Percentiles rank a stretch among this genome's conserved stretches.
Evolutionary conservation across 1,284 basidiomycete genomes (phyloP).

Genomic region (Leccinum pachyderme): DNA sequence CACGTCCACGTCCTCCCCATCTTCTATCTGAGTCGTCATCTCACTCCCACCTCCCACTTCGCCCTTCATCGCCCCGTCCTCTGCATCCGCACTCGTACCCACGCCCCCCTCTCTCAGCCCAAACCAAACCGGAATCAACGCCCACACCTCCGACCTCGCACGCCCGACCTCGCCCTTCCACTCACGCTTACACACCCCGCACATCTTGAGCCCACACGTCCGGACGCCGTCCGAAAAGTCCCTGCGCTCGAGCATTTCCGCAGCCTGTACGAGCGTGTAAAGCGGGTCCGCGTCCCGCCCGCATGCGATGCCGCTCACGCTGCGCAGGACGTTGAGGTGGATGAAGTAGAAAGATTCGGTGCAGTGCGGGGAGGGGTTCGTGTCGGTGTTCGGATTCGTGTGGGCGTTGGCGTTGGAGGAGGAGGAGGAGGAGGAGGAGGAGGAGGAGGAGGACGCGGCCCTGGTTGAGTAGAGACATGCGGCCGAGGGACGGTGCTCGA

Average conservation of each 20-base stretch:
- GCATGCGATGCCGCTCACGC: constrained; percentile 64
- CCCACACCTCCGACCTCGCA: constrained; percentile 64
- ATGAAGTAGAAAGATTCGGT: constrained; percentile 72
- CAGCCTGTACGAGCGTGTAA: constrained; percentile 62
- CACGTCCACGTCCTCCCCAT: constrained; percentile 10
- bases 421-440: neutral
- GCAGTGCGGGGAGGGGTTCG: constrained; percentile 37
- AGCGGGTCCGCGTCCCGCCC: constrained; percentile 73
- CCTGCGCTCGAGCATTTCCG: constrained; percentile 65
- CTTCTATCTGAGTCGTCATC: neutral
- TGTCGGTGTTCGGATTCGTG: neutral
- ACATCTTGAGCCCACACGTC: constrained; percentile 58
- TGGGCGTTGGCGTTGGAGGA: neutral
- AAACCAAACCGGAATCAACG: constrained; percentile 64
- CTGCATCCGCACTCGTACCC: constrained; percentile 8
- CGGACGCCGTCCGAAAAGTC: constrained; percentile 65
- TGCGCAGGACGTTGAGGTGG: constrained; percentile 66
- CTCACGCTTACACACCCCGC: constrained; percentile 58
- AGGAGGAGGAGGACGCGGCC: constrained; percentile 3
- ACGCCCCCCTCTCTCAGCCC: constrained; percentile 38
- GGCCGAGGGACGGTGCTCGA: constrained; percentile 49
- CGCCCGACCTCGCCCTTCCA: constrained; percentile 49
- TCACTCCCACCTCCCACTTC: neutral
- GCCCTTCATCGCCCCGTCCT: neutral
- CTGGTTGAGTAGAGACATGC: constrained; percentile 44